Evolutionary conservation across 305 asterid species (phyloP), one percentile per base, ranked within the genome.

Genomic region (Andrographis paniculata): DNA sequence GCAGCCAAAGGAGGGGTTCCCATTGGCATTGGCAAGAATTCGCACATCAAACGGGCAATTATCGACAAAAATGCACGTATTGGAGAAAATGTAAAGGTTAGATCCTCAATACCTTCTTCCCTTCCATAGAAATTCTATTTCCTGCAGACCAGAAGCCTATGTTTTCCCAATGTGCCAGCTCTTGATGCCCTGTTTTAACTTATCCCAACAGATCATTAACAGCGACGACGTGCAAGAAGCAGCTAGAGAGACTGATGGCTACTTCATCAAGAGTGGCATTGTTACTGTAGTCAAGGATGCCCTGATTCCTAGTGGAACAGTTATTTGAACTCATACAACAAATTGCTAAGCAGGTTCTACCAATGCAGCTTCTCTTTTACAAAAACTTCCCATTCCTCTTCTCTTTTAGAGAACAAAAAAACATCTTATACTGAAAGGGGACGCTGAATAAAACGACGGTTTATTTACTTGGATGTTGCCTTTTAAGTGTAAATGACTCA

Each of bases 41-140:
- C 72, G 10, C 85, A 76, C 66, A 73, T 79, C 42, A 79, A 68
- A 58, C 67, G 84, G 50, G 84, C 84, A 2, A 79, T 79, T 18
- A 79, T 79, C n/a, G 88, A 79, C 71, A 78, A 78, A 63, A 78
- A 78, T 56, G 84, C 87, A 20, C 78, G 80, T 1, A 69, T 78
- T 15, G 83, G 84, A 43, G 78, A 75, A 5, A 15, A 69, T 28
- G 84, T 72, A 61, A 76, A 68, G 82, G 84, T 78, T 47, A 36
- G 22, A 16, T 37, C 15, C 20, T 31, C 20, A 22, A 47, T 41
- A 9, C 12, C 21, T 52, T 21, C 14, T 47, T 23, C 39, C 38
- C 14, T 12, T 33, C 17, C 24, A 2, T 9, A 12, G 7, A 9
- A 28, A 28, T 1, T 28, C 7, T 28, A 6, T 6, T 6, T 12